Conservation (phyloP, 306 rosid species). For the Cucurbita maxima region DNA sequence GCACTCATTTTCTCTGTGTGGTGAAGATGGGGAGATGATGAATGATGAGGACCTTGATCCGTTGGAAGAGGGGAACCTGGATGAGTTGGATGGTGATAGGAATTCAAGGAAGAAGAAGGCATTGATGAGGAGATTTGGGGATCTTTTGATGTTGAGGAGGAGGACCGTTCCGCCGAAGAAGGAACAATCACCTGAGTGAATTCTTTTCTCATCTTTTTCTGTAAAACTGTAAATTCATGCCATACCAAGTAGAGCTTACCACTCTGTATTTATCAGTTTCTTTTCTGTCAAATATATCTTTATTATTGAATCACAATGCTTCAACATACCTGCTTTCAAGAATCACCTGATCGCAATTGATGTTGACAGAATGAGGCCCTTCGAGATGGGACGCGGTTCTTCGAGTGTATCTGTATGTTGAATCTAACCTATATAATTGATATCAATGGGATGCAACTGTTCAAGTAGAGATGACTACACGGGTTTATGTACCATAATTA, state of each 20-base stretch:
- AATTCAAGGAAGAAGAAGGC: constrained; percentile 65
- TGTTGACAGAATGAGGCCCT: too few relatives aligned
- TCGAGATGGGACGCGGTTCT: too few relatives aligned
- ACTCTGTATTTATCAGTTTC: background rate
- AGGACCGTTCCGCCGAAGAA: constrained; percentile 17
- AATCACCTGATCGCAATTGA: too few relatives aligned
- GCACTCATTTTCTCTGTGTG: background rate
- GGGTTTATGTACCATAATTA: too few relatives aligned
- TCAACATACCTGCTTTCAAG: too few relatives aligned
- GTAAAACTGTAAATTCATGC: background rate
- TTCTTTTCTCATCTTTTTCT: background rate
- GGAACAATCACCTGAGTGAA: constrained; percentile 26
- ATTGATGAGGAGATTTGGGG: constrained; percentile 64
- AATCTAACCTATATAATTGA: too few relatives aligned
- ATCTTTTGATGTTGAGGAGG: constrained; percentile 46
- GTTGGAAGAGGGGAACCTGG: constrained; percentile 17
- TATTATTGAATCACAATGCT: too few relatives aligned
- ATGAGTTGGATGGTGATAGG: constrained; percentile 31
- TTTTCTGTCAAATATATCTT: too few relatives aligned
- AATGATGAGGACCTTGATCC: constrained; percentile 28
- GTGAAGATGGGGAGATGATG: constrained; percentile 20
- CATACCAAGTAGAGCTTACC: background rate
- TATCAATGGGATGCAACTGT: too few relatives aligned
- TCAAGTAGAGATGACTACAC: too few relatives aligned
- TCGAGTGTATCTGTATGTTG: too few relatives aligned